Base-by-base conservation (phyloP, 2,329 filamentous ascomycete genomes). In the Xylariaceae sp. region DNA sequence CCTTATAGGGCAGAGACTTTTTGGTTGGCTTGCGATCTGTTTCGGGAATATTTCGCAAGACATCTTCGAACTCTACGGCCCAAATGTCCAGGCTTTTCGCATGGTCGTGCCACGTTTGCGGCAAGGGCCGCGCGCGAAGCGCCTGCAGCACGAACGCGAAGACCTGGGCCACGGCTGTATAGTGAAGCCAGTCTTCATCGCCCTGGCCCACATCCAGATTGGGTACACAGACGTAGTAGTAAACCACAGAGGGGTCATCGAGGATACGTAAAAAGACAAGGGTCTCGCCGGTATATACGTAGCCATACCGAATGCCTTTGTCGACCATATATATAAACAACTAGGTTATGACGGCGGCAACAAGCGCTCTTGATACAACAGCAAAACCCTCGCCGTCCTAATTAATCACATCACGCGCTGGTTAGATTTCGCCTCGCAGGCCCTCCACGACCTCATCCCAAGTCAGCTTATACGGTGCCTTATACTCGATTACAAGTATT, bases 321-420 rank as follows among this genome's bases (percentile, higher is more conserved):
- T 58, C 55, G 3, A 69, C 50, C 57, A 69, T 69, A 38, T 67
- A 67, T 6, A 64, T 68, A 53, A 69, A 71, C 6, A 71, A 60
- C 48, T 70, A 60, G 2, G 63, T 69, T 6, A 71, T 45, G 19
- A 67, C 63, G 20, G 67, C 66, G 17, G 66, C 57, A 33, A 55
- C 45, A 23, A 71, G 64, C n/a, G 32, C 11, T 47, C 41, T 64
- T 0, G 63, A 54, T 7, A 14, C 25, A 14, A 29, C 8, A 29
- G 25, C 25, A 29, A 29, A 29, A 14, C 25, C 25, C 8, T 29
- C 25, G 25, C 14, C 14, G 14, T 37, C 16, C 36, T 37, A 19
- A 53, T 11, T 64, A 20, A 37, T 37, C n/a, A 37, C 36, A 21
- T 37, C 20, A 4, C 36, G 6, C 14, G 17, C 58, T 2, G 58